These are phyloP conservation scores for Mycena leptocephala DNA, from an alignment of 768 basidiomycete species.

Conservation along the genomic window DNA sequence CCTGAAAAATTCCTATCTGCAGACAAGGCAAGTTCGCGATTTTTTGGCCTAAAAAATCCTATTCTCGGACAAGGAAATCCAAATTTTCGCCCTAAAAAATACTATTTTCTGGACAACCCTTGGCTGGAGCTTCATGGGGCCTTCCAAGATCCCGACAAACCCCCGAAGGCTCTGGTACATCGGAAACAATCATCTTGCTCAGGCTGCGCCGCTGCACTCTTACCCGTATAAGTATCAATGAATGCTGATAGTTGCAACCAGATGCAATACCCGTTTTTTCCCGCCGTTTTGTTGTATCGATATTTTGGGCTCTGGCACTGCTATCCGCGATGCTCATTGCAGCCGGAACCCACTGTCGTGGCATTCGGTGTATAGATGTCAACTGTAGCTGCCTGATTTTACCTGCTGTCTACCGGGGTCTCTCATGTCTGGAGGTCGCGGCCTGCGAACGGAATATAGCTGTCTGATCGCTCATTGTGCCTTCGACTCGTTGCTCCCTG, in stretches of 20 bases:
- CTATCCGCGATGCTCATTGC: background rate
- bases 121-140: no score
- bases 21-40: no score
- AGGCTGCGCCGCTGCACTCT: no score
- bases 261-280: background rate
- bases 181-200: no score
- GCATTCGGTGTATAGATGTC: background rate
- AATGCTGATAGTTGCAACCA: background rate
- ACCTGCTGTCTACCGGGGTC: background rate
- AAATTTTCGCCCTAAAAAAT: no score
- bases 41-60: no score
- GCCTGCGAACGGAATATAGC: background rate
- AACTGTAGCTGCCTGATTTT: background rate
- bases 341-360: background rate
- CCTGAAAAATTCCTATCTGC: no score
- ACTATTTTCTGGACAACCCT: no score
- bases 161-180: no score
- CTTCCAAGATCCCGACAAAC: no score
- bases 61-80: no score
- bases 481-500: background rate
- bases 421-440: background rate
- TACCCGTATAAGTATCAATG: background rate
- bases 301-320: background rate
- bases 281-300: background rate
- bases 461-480: background rate